Evolutionary conservation across 768 basidiomycete species (phyloP).

Genomic region (Tricholomella constricta): DNA sequence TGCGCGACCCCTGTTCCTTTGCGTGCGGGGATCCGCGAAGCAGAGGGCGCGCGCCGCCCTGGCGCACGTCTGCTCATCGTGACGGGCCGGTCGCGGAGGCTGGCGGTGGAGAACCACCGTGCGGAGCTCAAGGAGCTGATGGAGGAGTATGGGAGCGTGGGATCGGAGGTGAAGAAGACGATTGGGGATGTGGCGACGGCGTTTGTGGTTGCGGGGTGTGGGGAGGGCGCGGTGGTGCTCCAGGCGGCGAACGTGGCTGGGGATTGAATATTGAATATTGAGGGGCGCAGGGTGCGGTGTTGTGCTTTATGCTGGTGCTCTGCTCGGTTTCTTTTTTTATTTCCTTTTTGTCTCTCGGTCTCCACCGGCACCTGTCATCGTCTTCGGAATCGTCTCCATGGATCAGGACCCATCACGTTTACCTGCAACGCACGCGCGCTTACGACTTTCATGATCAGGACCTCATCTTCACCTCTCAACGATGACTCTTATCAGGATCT

Average conservation of each 20-base stretch:
- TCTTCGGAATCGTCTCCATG: no score
- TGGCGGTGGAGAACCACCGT: constrained; percentile 71
- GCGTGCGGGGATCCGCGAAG: constrained; percentile 55
- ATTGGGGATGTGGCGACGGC: constrained; percentile 84
- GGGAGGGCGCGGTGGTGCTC: constrained; percentile 65
- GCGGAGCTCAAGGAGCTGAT: constrained; percentile 69
- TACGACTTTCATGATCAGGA: no score
- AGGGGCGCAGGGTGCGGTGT: not conserved
- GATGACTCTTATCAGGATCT: no score
- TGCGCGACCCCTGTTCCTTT: constrained; percentile 59
- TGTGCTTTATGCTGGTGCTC: no score
- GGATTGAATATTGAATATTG: no score
- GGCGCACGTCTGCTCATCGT: constrained; percentile 57
- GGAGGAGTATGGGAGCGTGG: constrained; percentile 55
- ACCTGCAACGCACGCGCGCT: no score
- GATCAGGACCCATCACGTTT: no score
- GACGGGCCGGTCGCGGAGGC: constrained; percentile 71
- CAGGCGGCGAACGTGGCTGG: constrained; percentile 46
- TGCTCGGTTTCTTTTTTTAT: no score
- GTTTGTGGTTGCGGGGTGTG: constrained; percentile 63
- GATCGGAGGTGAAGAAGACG: constrained; percentile 73
- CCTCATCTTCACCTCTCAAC: no score
- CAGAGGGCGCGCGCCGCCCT: constrained; percentile 21
- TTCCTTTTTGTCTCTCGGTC: no score
- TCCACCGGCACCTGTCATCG: no score